Percentiles rank a stretch among this genome's conserved stretches.
These are phyloP conservation scores for Coniochaeta sp. DNA, from an alignment of 2,329 filamentous ascomycete species.

Conservation along the genomic window DNA sequence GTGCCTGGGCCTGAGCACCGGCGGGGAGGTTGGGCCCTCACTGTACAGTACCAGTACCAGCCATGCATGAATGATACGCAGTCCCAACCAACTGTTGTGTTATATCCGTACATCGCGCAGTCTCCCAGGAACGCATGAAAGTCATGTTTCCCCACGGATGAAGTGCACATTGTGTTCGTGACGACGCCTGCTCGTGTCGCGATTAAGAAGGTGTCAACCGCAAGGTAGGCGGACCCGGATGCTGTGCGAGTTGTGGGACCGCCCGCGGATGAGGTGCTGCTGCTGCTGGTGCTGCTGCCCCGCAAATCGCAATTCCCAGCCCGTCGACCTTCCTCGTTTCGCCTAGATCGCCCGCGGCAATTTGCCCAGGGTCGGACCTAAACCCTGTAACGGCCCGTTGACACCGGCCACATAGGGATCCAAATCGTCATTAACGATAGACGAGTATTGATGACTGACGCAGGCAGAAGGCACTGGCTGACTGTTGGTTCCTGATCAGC, in stretches of 20 bases:
- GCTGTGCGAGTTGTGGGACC: neutral
- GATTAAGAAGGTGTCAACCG: neutral
- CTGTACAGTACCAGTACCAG: no score
- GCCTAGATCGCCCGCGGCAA: slow-evolving; percentile 1
- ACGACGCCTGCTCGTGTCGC: neutral
- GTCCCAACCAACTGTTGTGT: no score
- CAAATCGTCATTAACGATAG: neutral
- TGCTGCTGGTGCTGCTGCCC: neutral
- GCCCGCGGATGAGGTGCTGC: no score
- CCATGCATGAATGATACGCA: no score
- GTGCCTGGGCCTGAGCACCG: no score
- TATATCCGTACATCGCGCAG: no score
- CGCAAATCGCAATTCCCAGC: neutral
- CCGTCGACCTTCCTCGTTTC: slow-evolving; percentile 3
- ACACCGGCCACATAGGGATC: no score
- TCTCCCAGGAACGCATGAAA: no score
- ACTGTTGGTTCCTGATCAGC: neutral
- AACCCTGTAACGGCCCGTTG: no score
- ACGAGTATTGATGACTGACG: neutral
- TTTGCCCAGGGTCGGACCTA: neutral
- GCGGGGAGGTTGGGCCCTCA: no score
- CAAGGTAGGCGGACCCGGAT: neutral
- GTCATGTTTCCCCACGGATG: no score
- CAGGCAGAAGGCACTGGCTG: neutral
- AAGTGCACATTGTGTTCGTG: no score